Conservation (phyloP, 1,284 basidiomycete genomes). For the Papiliotrema laurentii region DNA sequence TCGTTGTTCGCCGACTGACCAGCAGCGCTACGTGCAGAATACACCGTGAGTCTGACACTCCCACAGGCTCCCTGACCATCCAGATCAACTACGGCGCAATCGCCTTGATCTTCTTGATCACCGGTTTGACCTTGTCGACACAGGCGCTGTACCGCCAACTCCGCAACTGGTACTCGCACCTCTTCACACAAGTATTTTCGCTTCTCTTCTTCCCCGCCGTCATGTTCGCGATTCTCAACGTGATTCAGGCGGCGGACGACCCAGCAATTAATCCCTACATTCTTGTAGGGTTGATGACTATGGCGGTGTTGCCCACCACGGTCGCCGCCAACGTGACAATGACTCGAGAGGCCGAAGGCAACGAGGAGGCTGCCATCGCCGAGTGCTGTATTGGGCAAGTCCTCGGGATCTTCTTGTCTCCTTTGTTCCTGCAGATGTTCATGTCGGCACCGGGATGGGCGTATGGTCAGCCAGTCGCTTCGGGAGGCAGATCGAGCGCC, state of each 20-base stretch:
- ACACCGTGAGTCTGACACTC: slow-evolving; percentile 9
- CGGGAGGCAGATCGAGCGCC: slow-evolving; percentile 17
- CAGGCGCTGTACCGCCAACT: slow-evolving; percentile 19
- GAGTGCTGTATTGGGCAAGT: slow-evolving; percentile 32
- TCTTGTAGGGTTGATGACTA: slow-evolving; percentile 35
- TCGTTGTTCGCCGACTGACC: too few relatives aligned
- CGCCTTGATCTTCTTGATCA: slow-evolving; percentile 41
- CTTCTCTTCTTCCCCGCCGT: slow-evolving; percentile 38
- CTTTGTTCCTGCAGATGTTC: slow-evolving; percentile 35
- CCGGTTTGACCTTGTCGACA: slow-evolving; percentile 34
- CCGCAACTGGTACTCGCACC: slow-evolving; percentile 30
- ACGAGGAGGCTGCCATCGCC: slow-evolving; percentile 30
- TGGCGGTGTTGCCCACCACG: slow-evolving; percentile 31
- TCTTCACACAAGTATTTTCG: slow-evolving; percentile 32
- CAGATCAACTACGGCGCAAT: slow-evolving; percentile 31
- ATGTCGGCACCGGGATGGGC: slow-evolving; percentile 25
- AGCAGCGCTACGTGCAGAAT: slow-evolving; percentile 20
- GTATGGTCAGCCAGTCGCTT: slow-evolving; percentile 30
- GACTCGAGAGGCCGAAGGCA: slow-evolving; percentile 36
- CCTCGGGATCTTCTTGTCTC: slow-evolving; percentile 36
- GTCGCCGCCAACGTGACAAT: slow-evolving; percentile 39
- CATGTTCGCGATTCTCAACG: slow-evolving; percentile 29
- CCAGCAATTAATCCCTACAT: slow-evolving; percentile 28
- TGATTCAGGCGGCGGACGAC: slow-evolving; percentile 19
- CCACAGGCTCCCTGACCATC: neutral